These are phyloP conservation scores for Tagetes erecta DNA, from an alignment of 129 eudicot species.

Conservation along the genomic window DNA sequence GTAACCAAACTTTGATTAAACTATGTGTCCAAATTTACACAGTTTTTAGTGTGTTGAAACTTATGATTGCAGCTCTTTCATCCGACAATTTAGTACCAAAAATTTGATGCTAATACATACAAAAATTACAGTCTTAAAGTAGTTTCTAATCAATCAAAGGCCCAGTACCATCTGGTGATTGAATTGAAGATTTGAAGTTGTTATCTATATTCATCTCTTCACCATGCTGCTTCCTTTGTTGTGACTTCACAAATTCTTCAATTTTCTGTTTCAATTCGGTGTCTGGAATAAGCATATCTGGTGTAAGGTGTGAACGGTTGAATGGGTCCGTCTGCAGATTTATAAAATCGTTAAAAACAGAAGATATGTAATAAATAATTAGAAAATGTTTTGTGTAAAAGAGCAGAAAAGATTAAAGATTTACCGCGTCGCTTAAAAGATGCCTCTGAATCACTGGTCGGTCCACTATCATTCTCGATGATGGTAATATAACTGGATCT, in stretches of 20 bases:
- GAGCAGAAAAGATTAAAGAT: constrained; percentile 1
- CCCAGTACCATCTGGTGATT: constrained; percentile 48
- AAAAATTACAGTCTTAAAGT: constrained; percentile 25
- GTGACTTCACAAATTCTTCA: constrained; percentile 71
- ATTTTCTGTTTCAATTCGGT: constrained; percentile 78
- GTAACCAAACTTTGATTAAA: not conserved
- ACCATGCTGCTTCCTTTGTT: constrained; percentile 46
- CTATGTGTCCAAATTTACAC: not conserved
- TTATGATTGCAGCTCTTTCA: not conserved
- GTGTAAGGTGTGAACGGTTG: constrained; percentile 89
- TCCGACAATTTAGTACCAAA: not conserved
- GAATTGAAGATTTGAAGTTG: constrained; percentile 56
- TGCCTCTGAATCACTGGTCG: constrained; percentile 95
- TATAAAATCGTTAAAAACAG: not conserved
- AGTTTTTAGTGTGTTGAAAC: not conserved
- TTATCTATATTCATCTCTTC: constrained; percentile 44
- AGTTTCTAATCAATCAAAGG: constrained; percentile 56
- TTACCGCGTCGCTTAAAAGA: constrained; percentile 80
- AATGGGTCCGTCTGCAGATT: constrained; percentile 90
- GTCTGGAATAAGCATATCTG: constrained; percentile 94
- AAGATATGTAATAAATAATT: not conserved
- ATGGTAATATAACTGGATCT: constrained; percentile 94
- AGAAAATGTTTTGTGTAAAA: not conserved
- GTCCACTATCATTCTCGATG: constrained; percentile 82
- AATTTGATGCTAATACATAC: constrained; percentile 23